Evolutionary conservation across 345 rosid species (phyloP), one percentile per base, ranked within the genome.

Genomic region (Schrenkiella parvula): DNA sequence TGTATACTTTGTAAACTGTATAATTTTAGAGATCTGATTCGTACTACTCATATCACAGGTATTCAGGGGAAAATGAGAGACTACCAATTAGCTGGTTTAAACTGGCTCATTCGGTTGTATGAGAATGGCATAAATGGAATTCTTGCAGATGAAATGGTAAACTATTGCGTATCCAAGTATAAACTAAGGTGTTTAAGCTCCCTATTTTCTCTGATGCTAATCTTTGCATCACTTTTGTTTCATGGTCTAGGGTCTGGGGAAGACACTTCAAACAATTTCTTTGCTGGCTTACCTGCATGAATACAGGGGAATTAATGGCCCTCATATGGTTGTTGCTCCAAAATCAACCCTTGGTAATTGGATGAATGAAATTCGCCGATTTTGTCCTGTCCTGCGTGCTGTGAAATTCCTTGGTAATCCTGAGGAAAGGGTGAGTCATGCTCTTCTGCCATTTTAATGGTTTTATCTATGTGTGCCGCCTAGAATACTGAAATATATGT

Each of bases 291-390:
- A 90, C 80, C 84, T 95, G 74, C 97, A 92, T 37, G 99, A 95
- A 59, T 95, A 88, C 76, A 78, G 92, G 68, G 96, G 98, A 84
- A 95, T 95, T 64, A 83, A 84, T 68, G 99, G 99, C 66, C 99
- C 99, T 59, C 99, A 95, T 72, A 88, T 92, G 99, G 98, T 95
- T 15, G 98, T 95, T 81, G 96, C 99, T 75, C 99, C 99, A 61
- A 95, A 95, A 84, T 95, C 99, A 79, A 92, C 99, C 32, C 95
- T 92, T 77, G 99, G 98, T 60, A 95, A 92, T 74, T 95, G 98
- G 99, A 92, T 95, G 98, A 95, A 95, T 72, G 99, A 95, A 83
- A 92, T 95, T 75, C 90, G 86, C 23, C 89, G 98, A n/a, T 95
- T 95, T 77, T 92, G 99, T 79, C 99, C 97, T 5, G 53, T 83